These are phyloP conservation scores for Stentor coeruleus DNA, from an alignment of 73 alveolate species.

Conservation along the genomic window DNA sequence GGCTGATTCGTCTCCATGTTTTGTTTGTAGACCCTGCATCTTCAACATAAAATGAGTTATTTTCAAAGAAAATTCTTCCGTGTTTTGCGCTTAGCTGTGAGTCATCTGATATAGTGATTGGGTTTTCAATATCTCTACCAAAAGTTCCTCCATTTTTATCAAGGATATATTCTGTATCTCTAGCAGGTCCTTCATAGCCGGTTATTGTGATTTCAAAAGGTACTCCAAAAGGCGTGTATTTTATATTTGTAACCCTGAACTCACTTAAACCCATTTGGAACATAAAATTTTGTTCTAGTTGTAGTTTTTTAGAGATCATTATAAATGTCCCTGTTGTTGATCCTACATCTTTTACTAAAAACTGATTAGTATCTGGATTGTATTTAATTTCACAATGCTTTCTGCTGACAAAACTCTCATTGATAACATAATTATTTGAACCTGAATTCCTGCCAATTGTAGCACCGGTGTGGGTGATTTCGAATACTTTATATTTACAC, in stretches of 20 bases:
- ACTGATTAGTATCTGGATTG: neutral
- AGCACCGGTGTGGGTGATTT: slow-evolving; percentile 14
- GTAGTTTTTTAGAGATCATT: slow-evolving; percentile 52
- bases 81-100: slow-evolving; percentile 63
- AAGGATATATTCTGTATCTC: slow-evolving; percentile 39
- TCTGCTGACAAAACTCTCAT: slow-evolving; percentile 63
- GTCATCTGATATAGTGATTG: slow-evolving; percentile 59
- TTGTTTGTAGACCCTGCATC: slow-evolving; percentile 74
- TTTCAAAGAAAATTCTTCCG: slow-evolving; percentile 51
- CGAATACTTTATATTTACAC: neutral
- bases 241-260: slow-evolving; percentile 45
- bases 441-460: slow-evolving; percentile 25
- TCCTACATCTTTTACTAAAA: slow-evolving; percentile 54
- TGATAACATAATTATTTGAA: slow-evolving; percentile 47
- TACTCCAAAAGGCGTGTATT: slow-evolving; percentile 30
- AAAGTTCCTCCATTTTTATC: slow-evolving; percentile 48
- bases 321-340: slow-evolving; percentile 70
- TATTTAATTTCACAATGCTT: slow-evolving; percentile 62
- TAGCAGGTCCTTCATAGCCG: slow-evolving; percentile 71
- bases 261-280: slow-evolving; percentile 73
- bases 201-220: slow-evolving; percentile 36
- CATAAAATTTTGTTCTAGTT: slow-evolving; percentile 51
- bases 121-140: slow-evolving; percentile 62
- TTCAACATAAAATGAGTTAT: slow-evolving; percentile 40
- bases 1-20: slow-evolving; percentile 64